These are phyloP conservation scores for Gymnopilus junonius DNA, from an alignment of 768 basidiomycete species.

Conservation along the genomic window DNA sequence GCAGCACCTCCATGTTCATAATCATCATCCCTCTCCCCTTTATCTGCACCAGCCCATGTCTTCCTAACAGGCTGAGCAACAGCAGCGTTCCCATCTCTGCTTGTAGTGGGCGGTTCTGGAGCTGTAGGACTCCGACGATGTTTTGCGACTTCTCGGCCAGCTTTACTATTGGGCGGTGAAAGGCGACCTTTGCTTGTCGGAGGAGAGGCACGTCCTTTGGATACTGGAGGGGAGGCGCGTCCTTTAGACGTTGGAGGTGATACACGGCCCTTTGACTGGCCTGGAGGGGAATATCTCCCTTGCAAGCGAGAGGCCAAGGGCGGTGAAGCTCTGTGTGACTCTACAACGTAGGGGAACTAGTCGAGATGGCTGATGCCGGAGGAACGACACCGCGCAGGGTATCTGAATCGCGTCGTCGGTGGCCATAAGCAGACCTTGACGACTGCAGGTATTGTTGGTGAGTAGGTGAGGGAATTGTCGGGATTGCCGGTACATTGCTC, in stretches of 20 bases:
- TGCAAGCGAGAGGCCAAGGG: constrained; percentile 20
- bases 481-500: constrained; percentile 31
- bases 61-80: constrained; percentile 34
- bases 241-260: constrained; percentile 27
- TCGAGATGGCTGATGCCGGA: constrained; percentile 30
- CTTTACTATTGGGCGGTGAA: constrained; percentile 30
- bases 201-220: constrained; percentile 30
- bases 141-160: constrained; percentile 39
- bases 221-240: constrained; percentile 24
- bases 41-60: constrained; percentile 44
- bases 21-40: constrained; percentile 45
- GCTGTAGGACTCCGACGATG: constrained; percentile 75
- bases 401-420: constrained; percentile 77
- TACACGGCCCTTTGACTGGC: constrained; percentile 22
- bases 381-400: constrained; percentile 58
- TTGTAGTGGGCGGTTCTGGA: constrained; percentile 53
- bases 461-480: constrained; percentile 57
- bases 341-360: constrained; percentile 62
- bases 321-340: constrained; percentile 30
- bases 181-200: constrained; percentile 31
- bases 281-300: constrained; percentile 29
- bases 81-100: constrained; percentile 22
- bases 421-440: constrained; percentile 40
- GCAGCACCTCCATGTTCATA: constrained; percentile 29
- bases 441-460: constrained; percentile 26